Evolutionary conservation across 2,329 filamentous ascomycete species (phyloP).

Genomic region (Colletotrichum ledebouriae): DNA sequence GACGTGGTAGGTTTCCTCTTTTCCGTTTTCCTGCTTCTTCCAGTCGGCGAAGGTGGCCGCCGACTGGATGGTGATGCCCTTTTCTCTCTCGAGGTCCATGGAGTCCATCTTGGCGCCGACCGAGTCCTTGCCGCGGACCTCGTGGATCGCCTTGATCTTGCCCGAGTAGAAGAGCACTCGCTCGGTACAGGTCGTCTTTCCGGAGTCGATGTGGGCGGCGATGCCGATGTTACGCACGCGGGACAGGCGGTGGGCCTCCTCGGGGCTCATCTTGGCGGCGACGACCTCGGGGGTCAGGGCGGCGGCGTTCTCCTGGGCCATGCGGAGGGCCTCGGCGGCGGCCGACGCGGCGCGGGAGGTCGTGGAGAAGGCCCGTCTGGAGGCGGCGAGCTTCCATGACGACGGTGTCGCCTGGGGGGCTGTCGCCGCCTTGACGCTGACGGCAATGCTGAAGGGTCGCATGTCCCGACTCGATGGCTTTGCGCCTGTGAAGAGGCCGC

Average conservation of each 20-base stretch:
- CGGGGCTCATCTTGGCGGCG: constrained; percentile 83
- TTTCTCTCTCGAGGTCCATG: constrained; percentile 98
- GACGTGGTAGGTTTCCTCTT: constrained; percentile 94
- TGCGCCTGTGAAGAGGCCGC: constrained; percentile 52
- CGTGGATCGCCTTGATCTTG: constrained; percentile 96
- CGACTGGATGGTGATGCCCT: constrained; percentile 99
- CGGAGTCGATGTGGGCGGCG: constrained; percentile 98
- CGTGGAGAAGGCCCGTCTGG: constrained; percentile 52
- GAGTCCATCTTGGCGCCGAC: constrained; percentile 99
- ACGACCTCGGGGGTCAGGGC: constrained; percentile 70
- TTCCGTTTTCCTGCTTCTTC: constrained; percentile 86
- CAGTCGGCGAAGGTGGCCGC: constrained; percentile 98
- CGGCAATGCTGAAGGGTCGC: constrained; percentile 46
- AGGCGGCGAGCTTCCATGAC: constrained; percentile 29
- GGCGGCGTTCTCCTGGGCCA: constrained; percentile 66
- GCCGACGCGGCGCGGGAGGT: constrained; percentile 46
- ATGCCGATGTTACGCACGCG: constrained; percentile 97
- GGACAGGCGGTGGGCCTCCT: constrained; percentile 82
- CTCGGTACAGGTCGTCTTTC: constrained; percentile 97
- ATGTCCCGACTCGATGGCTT: constrained; percentile 46
- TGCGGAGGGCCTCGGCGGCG: constrained; percentile 62
- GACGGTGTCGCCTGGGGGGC: constrained; percentile 16
- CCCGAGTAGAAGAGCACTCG: constrained; percentile 98
- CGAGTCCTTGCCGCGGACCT: constrained; percentile 93
- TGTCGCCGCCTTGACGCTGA: constrained; percentile 43